Conservation (phyloP, 1,139 yeast genomes). For the Suhomyces coccinellae region DNA sequence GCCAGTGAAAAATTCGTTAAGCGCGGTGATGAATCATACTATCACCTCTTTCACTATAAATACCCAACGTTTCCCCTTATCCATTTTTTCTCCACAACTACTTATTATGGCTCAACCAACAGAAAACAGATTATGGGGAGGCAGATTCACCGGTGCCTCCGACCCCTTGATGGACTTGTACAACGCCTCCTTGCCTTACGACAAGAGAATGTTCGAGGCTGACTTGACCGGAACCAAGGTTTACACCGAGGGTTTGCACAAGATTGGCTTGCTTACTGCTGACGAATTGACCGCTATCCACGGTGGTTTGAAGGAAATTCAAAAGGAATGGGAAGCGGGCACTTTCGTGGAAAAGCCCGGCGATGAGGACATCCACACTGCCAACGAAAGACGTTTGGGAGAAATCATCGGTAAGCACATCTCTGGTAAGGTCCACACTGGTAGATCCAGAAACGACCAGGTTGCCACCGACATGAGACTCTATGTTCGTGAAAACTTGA, state of each 20-base stretch:
- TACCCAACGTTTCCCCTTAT: slow-evolving; percentile 3
- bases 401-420: slow-evolving; percentile 90
- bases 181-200: slow-evolving; percentile 96
- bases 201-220: slow-evolving; percentile 89
- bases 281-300: slow-evolving; percentile 81
- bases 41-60: slow-evolving; percentile 9
- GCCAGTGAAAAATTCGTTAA: slow-evolving; percentile 18
- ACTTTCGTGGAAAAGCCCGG: slow-evolving; percentile 82
- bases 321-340: slow-evolving; percentile 77
- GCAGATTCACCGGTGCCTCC: slow-evolving; percentile 94
- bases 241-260: slow-evolving; percentile 82
- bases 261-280: slow-evolving; percentile 68
- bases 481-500: slow-evolving; percentile 78
- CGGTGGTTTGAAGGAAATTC: slow-evolving; percentile 69
- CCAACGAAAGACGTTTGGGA: slow-evolving; percentile 95
- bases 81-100: not conserved
- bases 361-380: slow-evolving; percentile 98
- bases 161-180: slow-evolving; percentile 97
- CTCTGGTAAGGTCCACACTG: slow-evolving; percentile 98
- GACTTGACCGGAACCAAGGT: slow-evolving; percentile 93
- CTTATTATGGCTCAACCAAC: slow-evolving; percentile 42
- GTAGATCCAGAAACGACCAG: slow-evolving; percentile 97
- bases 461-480: slow-evolving; percentile 98
- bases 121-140: slow-evolving; percentile 89
- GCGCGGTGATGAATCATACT: slow-evolving; percentile 39